Evolutionary conservation across 2,329 filamentous ascomycete species (phyloP), one percentile per base, ranked within the genome.

Genomic region (Fulvia fulva): DNA sequence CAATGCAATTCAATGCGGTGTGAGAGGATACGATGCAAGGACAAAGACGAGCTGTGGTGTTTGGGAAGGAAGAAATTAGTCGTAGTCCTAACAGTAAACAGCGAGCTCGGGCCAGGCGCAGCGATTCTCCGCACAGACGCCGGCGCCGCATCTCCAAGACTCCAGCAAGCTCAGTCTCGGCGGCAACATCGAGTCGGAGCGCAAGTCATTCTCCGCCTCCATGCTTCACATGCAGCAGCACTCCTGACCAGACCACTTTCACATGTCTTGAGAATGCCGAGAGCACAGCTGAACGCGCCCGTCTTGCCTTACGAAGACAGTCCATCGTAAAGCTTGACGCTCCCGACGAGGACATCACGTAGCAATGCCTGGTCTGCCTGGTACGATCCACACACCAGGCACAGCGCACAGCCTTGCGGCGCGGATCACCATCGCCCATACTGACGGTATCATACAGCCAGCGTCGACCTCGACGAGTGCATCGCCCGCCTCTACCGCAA

Each of bases 391-490:
- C n/a, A n/a, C n/a, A n/a, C n/a, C 5, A 4, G 25, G 2, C 47
- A 11, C 11, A 47, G 12, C 34, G 25, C 41, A 14, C 34, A 34
- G 22, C 51, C 53, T 51, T 30, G 49, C 44, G 25, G 21, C 12
- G 4, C 1, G 14, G 5, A 26, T 28, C n/a, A n/a, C n/a, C n/a
- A n/a, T n/a, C n/a, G n/a, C n/a, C 21, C 22, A 44, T 55, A 47
- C 60, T 68, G 58, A 67, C 60, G 30, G 4, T 51, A 9, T 32
- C 22, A 28, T 46, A 51, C 70, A 96, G 92, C 90, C 68, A 96
- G 91, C 77, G 92, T 99, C 78, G 93, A 99, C 76, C 86, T 99
- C 70, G 94, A 99, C 80, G 91, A 97, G 83, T 99, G 94, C 79
- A 97, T 99, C 78, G 87, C 90, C 74, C 89, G 93, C 67, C 85